A percentile compares a stretch with the other conserved stretches of the same genome.
These are phyloP conservation scores for Neonectria ditissima DNA, from an alignment of 2,329 filamentous ascomycete species.

Conservation along the genomic window DNA sequence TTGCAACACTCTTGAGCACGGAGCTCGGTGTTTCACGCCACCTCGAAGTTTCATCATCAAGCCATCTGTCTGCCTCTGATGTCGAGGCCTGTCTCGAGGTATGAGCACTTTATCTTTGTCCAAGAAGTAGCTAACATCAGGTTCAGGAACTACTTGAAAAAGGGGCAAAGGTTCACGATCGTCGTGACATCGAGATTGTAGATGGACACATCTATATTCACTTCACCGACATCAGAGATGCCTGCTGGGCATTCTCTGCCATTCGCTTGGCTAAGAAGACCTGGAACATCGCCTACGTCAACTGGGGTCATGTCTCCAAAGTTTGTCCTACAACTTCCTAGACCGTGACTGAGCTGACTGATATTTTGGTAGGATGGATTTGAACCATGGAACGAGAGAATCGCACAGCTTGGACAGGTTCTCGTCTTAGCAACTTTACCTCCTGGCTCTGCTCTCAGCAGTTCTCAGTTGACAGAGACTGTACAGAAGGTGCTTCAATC, in stretches of 20 bases:
- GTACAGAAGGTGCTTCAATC: slow-evolving; percentile 53
- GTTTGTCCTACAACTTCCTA: slow-evolving; percentile 21
- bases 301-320: slow-evolving; percentile 20
- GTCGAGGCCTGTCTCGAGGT: slow-evolving; percentile 61
- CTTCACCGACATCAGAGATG: slow-evolving; percentile 72
- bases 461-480: slow-evolving; percentile 52
- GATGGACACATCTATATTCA: slow-evolving; percentile 63
- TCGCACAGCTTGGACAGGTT: slow-evolving; percentile 45
- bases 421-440: slow-evolving; percentile 43
- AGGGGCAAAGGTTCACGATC: slow-evolving; percentile 53
- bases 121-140: slow-evolving; percentile 24
- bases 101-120: slow-evolving; percentile 36
- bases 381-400: slow-evolving; percentile 17
- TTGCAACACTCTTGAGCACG: slow-evolving; percentile 57
- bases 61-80: slow-evolving; percentile 50
- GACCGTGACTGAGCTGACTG: not conserved
- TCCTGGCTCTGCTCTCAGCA: slow-evolving; percentile 31
- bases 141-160: slow-evolving; percentile 54
- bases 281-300: slow-evolving; percentile 55
- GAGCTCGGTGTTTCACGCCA: slow-evolving; percentile 60
- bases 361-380: slow-evolving; percentile 17
- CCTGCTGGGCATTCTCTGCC: slow-evolving; percentile 62
- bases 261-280: slow-evolving; percentile 56
- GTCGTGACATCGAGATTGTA: slow-evolving; percentile 50
- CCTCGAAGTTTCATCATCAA: slow-evolving; percentile 54